Conservation (phyloP, 2,329 filamentous ascomycete genomes). For the Myriosclerotinia duriaeana region DNA sequence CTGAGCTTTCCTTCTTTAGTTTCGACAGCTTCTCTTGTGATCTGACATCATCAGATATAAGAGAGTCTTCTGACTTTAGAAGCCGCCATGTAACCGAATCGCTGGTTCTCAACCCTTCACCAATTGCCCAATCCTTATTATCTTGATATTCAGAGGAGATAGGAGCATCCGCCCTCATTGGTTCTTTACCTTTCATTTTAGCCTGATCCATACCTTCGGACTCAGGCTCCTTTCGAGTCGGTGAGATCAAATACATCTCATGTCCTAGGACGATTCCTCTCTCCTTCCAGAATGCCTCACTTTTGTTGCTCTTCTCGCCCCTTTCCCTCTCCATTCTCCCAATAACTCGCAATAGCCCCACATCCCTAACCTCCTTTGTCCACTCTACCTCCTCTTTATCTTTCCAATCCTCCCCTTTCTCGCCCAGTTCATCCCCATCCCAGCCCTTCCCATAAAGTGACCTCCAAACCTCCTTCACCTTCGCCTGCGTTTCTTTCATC, state of each 20-base stretch:
- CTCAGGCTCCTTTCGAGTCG: background rate
- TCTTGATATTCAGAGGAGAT: background rate
- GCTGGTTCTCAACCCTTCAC: background rate
- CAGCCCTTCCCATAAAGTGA: slow-evolving; percentile 6
- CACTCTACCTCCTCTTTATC: background rate
- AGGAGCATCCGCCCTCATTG: background rate
- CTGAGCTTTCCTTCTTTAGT: background rate
- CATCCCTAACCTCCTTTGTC: background rate
- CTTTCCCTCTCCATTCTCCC: background rate
- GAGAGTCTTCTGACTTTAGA: no score
- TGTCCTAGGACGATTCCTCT: background rate
- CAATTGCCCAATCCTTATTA: background rate
- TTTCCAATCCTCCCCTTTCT: background rate
- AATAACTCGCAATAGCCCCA: background rate
- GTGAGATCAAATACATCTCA: background rate
- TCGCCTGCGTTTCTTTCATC: rapidly evolving
- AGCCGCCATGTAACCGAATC: no score
- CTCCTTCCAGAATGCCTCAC: background rate
- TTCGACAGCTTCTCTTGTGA: background rate
- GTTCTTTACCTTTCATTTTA: background rate
- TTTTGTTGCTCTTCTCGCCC: background rate
- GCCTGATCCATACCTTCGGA: background rate
- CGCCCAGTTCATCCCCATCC: background rate
- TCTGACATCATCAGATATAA: background rate
- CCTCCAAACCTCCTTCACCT: background rate